Conservation (phyloP, 208 protist genomes). For the Phytomonas francai region DNA sequence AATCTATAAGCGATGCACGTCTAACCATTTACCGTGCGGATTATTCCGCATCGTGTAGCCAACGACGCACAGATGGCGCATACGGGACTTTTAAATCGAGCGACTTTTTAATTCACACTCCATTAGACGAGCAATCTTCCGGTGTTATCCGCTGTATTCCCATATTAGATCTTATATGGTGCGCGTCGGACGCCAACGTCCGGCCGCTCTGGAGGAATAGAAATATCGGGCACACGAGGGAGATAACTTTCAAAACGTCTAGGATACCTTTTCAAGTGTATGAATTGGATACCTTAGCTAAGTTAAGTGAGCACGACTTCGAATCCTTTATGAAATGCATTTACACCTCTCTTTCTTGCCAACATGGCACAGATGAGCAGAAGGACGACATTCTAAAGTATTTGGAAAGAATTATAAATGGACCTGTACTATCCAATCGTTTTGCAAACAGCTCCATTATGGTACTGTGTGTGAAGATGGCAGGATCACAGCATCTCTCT, state of each 20-base stretch:
- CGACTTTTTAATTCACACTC: not conserved
- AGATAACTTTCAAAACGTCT: conserved; percentile 51
- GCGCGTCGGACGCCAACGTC: conserved; percentile 74
- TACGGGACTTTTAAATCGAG: not conserved
- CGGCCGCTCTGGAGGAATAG: conserved; percentile 84
- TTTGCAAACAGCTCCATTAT: conserved; percentile 90
- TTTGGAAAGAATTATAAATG: conserved; percentile 67
- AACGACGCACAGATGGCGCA: not conserved
- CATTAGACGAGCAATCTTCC: not conserved
- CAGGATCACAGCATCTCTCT: conserved; percentile 34
- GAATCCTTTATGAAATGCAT: conserved; percentile 23
- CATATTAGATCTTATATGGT: conserved; percentile 46
- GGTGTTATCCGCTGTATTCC: conserved; percentile 7
- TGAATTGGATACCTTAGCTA: conserved; percentile 50
- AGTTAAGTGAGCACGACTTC: conserved; percentile 24
- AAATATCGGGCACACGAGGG: conserved; percentile 76
- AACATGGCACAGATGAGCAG: conserved; percentile 15
- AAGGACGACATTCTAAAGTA: conserved; percentile 77
- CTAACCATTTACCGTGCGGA: not conserved
- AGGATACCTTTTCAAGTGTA: conserved; percentile 54
- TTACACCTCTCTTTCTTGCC: conserved; percentile 21
- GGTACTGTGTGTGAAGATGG: conserved; percentile 77
- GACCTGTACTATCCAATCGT: conserved; percentile 31
- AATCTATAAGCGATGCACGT: not conserved
- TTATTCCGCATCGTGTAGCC: not conserved